Conservation (phyloP, 2,329 filamentous ascomycete genomes). For the Cladosporium sp. region DNA sequence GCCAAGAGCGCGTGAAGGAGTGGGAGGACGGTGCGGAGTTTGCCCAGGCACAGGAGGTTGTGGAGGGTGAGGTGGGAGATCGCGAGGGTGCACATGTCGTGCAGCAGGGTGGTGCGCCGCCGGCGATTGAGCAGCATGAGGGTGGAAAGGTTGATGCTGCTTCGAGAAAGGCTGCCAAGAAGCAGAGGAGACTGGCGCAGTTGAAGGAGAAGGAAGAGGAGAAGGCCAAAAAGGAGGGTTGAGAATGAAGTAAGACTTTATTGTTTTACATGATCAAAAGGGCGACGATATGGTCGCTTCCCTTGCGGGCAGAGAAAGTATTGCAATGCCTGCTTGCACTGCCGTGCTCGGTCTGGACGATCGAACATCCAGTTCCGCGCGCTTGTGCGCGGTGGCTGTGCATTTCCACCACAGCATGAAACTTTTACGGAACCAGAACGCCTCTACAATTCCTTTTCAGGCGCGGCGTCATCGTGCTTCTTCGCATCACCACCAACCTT, state of each 20-base stretch:
- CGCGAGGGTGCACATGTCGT: slow-evolving; percentile 24
- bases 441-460: slow-evolving; percentile 19
- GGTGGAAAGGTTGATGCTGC: slow-evolving; percentile 42
- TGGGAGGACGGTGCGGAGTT: slow-evolving; percentile 43
- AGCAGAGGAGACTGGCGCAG: slow-evolving; percentile 40
- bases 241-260: no score
- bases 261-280: no score
- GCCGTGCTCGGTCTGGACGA: no score
- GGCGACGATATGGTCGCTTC: no score
- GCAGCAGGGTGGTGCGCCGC: slow-evolving; percentile 31
- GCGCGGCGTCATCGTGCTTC: slow-evolving; percentile 14
- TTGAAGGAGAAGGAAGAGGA: slow-evolving; percentile 34
- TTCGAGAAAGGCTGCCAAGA: slow-evolving; percentile 53
- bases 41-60: slow-evolving; percentile 34
- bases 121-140: slow-evolving; percentile 20
- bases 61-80: slow-evolving; percentile 38
- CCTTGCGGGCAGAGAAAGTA: no score
- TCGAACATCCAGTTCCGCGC: no score
- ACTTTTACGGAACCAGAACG: no score
- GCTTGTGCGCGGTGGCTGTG: no score
- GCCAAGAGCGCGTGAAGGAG: slow-evolving; percentile 19
- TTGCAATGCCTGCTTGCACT: no score
- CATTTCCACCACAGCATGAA: no score
- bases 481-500: slow-evolving; percentile 46
- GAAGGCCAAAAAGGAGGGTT: neutral